Conservation (phyloP, 176 grass and related monocot genomes). For the Pontederia crassipes region DNA sequence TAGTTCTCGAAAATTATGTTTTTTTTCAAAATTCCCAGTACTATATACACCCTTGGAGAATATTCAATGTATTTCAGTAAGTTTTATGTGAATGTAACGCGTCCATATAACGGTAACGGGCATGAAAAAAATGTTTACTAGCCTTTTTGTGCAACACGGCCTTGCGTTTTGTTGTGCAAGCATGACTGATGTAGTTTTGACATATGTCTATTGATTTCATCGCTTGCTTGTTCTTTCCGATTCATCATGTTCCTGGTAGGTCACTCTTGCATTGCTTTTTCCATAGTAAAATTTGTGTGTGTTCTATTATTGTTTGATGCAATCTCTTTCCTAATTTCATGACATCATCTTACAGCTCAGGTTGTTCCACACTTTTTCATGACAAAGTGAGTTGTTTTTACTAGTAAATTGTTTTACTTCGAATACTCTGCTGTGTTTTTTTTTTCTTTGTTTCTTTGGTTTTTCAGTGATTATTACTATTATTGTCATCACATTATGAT, state of each 20-base stretch:
- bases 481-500: background rate
- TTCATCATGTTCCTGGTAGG: background rate
- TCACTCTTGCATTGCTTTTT: background rate
- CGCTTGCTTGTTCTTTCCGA: background rate
- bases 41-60: too few relatives aligned
- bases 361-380: too few relatives aligned
- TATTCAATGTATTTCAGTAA: background rate
- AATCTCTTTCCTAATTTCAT: too few relatives aligned
- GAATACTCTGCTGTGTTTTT: background rate
- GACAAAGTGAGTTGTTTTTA: too few relatives aligned
- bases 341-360: too few relatives aligned
- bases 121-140: constrained; percentile 7
- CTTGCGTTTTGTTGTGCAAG: background rate
- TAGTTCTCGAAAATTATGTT: too few relatives aligned
- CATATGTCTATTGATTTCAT: background rate
- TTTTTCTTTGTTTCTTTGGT: background rate
- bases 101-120: constrained; percentile 53
- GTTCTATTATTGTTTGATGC: background rate
- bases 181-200: background rate
- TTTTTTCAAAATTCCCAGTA: too few relatives aligned
- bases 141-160: constrained; percentile 4
- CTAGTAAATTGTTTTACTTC: background rate
- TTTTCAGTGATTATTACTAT: background rate
- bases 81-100: background rate
- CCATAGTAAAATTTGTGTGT: background rate